Percentiles rank a stretch among this genome's conserved stretches.
Conservation (phyloP, 352 stramenopile species). For the Globisporangium polare region DNA sequence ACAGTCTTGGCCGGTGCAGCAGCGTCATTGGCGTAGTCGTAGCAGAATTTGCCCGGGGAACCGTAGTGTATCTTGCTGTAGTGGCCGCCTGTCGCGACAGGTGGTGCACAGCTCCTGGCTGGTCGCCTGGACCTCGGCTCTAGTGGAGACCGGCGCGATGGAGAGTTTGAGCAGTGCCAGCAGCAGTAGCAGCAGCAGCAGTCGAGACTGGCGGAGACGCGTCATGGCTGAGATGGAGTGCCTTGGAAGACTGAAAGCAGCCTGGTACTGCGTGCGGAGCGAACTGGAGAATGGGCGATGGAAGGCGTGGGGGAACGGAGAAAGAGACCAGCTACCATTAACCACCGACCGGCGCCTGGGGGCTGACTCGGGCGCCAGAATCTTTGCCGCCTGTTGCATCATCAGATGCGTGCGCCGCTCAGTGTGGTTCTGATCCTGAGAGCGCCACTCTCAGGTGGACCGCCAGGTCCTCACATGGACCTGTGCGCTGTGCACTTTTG, state of each 20-base stretch:
- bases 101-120: neutral
- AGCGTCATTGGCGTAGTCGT: neutral
- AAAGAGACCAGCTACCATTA: neutral
- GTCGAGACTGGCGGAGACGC: neutral
- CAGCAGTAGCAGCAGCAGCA: neutral
- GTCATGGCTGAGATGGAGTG: neutral
- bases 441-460: too few relatives aligned
- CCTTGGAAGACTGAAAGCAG: neutral
- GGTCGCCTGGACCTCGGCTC: neutral
- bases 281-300: neutral
- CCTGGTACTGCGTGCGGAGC: neutral
- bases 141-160: neutral
- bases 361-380: too few relatives aligned
- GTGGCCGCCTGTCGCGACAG: neutral
- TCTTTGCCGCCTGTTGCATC: too few relatives aligned
- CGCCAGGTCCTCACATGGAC: too few relatives aligned
- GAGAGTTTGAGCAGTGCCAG: neutral
- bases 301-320: neutral
- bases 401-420: too few relatives aligned
- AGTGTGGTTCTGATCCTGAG: too few relatives aligned
- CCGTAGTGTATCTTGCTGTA: neutral
- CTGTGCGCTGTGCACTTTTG: too few relatives aligned
- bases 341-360: neutral
- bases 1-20: neutral
- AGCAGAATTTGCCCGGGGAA: neutral